Conservation (phyloP, 1,284 basidiomycete genomes). For the Retiboletus flavoniger region DNA sequence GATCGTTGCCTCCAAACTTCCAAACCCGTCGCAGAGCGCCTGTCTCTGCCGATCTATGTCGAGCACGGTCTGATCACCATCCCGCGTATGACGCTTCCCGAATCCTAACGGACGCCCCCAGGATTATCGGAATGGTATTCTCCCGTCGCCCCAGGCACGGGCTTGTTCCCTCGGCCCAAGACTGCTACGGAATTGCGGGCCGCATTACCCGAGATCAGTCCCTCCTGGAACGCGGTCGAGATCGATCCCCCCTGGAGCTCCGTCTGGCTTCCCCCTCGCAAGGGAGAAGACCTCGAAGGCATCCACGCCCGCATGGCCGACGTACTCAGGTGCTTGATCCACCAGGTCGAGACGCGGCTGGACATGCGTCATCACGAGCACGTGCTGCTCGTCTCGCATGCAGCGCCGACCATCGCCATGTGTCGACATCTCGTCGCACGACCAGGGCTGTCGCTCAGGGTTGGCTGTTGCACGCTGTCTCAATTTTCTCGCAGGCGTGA, state of each 20-base stretch:
- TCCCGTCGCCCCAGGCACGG: conserved; percentile 62
- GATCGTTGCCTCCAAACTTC: conserved; percentile 85
- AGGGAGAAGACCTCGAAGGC: conserved; percentile 66
- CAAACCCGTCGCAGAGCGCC: conserved; percentile 57
- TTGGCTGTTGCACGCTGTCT: conserved; percentile 71
- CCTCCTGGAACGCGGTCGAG: conserved; percentile 58
- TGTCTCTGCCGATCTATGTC: conserved; percentile 68
- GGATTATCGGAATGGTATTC: conserved; percentile 86
- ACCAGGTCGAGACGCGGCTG: conserved; percentile 47
- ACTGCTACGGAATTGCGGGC: conserved; percentile 48
- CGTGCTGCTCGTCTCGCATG: conserved; percentile 74
- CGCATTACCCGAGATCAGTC: conserved; percentile 58
- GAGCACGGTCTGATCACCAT: conserved; percentile 60
- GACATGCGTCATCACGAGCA: conserved; percentile 42
- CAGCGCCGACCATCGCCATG: conserved; percentile 75
- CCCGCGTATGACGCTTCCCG: neutral
- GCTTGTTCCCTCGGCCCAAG: conserved; percentile 70
- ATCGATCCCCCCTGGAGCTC: conserved; percentile 64
- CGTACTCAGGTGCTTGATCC: conserved; percentile 53
- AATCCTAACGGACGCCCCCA: conserved; percentile 29
- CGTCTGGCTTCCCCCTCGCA: conserved; percentile 68
- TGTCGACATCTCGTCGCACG: conserved; percentile 59
- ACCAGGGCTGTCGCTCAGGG: conserved; percentile 49
- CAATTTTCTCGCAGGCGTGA: conserved; percentile 41
- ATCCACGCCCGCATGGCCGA: conserved; percentile 61